Evolutionary conservation across 179 eudicot species (phyloP), one percentile per base, ranked within the genome.

Genomic region (Patellifolia procumbens): DNA sequence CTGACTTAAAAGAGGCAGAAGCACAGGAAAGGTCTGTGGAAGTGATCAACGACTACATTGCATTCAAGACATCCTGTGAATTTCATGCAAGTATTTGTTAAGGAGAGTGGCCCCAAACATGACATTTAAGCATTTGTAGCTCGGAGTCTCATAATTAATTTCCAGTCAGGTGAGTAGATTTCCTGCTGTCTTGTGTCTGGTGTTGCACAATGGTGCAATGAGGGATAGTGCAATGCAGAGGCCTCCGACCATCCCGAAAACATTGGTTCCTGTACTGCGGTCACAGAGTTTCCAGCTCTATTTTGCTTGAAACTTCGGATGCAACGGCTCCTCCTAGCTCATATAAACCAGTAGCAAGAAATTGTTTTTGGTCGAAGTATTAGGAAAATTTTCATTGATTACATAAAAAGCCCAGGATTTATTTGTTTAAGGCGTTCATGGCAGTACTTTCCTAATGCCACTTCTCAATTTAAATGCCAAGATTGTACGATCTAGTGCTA

Each of bases 31-130:
- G 67, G n/a, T 67, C 87, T 70, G 76, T 60, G 71, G 85, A 85
- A 76, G 81, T 82, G 56, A 92, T 92, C 43, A 74, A 76, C 37
- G 93, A 94, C 76, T 86, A 80, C 22, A n/a, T 68, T 24, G 85
- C 84, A 65, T 88, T 91, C 85, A 92, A 92, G 84, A 68, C 65
- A 75, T 81, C 85, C 7, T 88, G 93, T 17, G 72, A 74, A 16
- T 94, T 88, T 80, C 92, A 94, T 68, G 85, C 92, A 37, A 82
- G 90, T 80, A 48, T 89, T 71, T 93, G 93, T 67, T 93, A 89
- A 93, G 49, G 58, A 24, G 20, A 17, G 52, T 58, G 24, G 22
- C 31, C 9, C 15, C 31, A 20, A 55, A 55, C 60, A 55, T 55
- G 60, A 22, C 6, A 49, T 11, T 4, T 7, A 28, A 59, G 32